A percentile compares a stretch with the other conserved stretches of the same genome.
Conservation (phyloP, 176 grass and related monocot species). For the Aechmea fasciata region DNA sequence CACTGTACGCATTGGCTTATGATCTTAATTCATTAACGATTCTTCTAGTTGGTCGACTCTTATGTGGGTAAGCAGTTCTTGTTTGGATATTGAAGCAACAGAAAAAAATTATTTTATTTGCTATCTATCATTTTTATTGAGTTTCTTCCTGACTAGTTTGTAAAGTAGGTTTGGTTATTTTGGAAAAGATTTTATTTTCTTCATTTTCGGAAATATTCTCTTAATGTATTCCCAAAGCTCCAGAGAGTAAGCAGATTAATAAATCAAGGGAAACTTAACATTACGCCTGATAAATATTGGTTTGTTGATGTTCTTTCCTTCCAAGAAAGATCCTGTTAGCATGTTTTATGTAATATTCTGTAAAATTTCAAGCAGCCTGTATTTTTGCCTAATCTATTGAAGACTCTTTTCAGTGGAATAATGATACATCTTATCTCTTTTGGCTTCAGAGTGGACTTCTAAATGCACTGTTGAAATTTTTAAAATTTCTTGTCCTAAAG, state of each 20-base stretch:
- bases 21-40: slow-evolving; percentile 60
- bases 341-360: too few species aligned
- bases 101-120: not conserved
- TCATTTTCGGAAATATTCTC: too few species aligned
- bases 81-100: not conserved
- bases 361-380: too few species aligned
- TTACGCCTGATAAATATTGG: too few species aligned
- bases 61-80: slow-evolving; percentile 59
- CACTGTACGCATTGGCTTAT: slow-evolving; percentile 79
- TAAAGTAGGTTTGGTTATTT: too few species aligned
- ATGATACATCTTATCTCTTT: not conserved
- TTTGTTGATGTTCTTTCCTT: not conserved
- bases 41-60: slow-evolving; percentile 62
- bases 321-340: not conserved
- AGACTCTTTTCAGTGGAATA: not conserved
- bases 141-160: not conserved
- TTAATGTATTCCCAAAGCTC: too few species aligned
- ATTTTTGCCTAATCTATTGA: too few species aligned
- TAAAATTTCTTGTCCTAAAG: not conserved
- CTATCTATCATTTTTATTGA: not conserved
- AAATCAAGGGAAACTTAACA: too few species aligned
- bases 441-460: not conserved
- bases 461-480: not conserved
- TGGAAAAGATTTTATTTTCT: too few species aligned
- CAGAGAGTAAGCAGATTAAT: too few species aligned